Conservation (phyloP, 78 protist species). For the Mastigamoeba balamuthi region DNA sequence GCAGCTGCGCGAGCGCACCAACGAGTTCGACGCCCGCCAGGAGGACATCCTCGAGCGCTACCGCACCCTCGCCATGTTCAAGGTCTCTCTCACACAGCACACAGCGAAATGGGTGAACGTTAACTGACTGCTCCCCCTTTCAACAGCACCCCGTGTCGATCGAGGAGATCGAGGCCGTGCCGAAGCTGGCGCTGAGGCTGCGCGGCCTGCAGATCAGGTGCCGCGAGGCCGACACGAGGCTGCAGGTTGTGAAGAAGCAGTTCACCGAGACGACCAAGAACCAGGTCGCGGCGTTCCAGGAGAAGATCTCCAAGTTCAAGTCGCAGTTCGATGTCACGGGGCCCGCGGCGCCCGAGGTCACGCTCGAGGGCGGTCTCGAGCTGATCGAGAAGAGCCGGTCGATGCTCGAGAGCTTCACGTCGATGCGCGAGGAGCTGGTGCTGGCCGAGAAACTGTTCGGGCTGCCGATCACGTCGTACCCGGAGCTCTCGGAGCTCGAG, state of each 20-base stretch:
- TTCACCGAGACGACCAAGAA: conserved; percentile 41
- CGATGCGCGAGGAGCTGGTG: conserved; percentile 28
- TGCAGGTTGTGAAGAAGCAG: conserved; percentile 17
- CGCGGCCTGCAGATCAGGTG: background rate
- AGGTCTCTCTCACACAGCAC: too few species aligned
- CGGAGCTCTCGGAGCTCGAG: conserved; percentile 33
- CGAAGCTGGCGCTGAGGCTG: conserved; percentile 1
- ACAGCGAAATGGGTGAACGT: too few species aligned
- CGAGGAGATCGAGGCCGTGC: background rate
- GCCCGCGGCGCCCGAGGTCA: conserved; percentile 10
- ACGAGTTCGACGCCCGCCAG: too few species aligned
- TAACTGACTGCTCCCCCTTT: too few species aligned
- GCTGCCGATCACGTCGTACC: conserved; percentile 39
- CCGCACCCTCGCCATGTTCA: conserved; percentile 38
- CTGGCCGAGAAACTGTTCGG: conserved; percentile 57
- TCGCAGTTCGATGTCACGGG: conserved; percentile 11
- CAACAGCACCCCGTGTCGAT: background rate
- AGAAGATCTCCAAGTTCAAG: background rate
- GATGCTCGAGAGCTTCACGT: background rate
- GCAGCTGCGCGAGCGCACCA: conserved; percentile 1
- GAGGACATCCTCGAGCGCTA: conserved; percentile 33
- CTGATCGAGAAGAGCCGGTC: conserved; percentile 7
- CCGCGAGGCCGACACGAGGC: background rate
- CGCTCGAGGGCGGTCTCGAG: conserved; percentile 48
- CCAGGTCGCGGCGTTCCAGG: conserved; percentile 11